These are phyloP conservation scores for Thermomyces lanuginosus DNA, from an alignment of 2,329 filamentous ascomycete genomes.

Conservation along the genomic window DNA sequence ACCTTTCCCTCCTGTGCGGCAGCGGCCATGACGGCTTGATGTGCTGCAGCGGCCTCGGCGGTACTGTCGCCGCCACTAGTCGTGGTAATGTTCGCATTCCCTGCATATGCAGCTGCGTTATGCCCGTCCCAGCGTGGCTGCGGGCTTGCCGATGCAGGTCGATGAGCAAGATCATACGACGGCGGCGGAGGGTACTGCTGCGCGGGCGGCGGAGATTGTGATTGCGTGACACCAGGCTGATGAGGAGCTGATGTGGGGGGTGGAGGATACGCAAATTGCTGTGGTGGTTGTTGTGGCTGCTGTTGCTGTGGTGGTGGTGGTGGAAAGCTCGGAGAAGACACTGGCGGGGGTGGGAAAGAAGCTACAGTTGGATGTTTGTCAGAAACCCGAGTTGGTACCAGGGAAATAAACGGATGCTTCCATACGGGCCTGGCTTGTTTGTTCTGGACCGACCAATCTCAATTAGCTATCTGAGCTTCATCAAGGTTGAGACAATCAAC, in stretches of 20 bases:
- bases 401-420: neutral
- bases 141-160: slow-evolving; percentile 2
- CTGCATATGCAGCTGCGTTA: too few relatives aligned
- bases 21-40: slow-evolving; percentile 57
- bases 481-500: too few relatives aligned
- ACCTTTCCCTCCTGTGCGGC: slow-evolving; percentile 72
- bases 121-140: slow-evolving; percentile 8
- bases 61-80: too few relatives aligned
- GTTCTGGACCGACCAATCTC: too few relatives aligned
- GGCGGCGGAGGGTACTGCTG: slow-evolving; percentile 1
- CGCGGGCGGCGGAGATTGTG: slow-evolving; percentile 5
- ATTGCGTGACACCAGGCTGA: slow-evolving; percentile 4
- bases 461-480: too few relatives aligned
- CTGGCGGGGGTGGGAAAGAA: slow-evolving; percentile 14
- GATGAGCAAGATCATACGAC: neutral
- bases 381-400: neutral
- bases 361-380: neutral
- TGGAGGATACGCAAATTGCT: slow-evolving; percentile 12
- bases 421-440: neutral
- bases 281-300: slow-evolving; percentile 2
- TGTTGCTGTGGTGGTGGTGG: slow-evolving; percentile 10
- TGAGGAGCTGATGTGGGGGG: slow-evolving; percentile 11
- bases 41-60: slow-evolving; percentile 3
- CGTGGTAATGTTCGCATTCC: too few relatives aligned
- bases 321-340: slow-evolving; percentile 7